Evolutionary conservation across 371 early-diverging fungal species (phyloP).

Genomic region (Nematocida sp.): DNA sequence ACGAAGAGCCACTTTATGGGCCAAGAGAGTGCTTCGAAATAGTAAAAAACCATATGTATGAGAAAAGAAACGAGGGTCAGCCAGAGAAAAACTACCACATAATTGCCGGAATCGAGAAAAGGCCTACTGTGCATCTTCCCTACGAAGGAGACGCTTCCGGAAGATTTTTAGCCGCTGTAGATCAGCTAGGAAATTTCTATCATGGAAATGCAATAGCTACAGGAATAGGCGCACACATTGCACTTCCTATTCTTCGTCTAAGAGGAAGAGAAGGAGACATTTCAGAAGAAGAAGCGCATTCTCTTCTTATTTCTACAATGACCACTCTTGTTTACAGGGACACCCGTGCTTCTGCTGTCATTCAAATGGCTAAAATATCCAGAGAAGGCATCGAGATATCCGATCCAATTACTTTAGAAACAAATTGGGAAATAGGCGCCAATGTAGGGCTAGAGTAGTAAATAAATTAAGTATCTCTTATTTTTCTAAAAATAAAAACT

Average conservation of each 20-base stretch:
- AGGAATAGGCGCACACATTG: constrained; percentile 86
- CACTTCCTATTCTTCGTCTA: constrained; percentile 84
- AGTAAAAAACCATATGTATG: constrained; percentile 76
- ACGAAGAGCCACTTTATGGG: constrained; percentile 46
- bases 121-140: not conserved
- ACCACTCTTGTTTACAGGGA: constrained; percentile 89
- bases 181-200: constrained; percentile 88
- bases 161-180: constrained; percentile 73
- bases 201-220: constrained; percentile 83
- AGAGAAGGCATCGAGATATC: constrained; percentile 21
- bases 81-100: constrained; percentile 89
- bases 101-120: constrained; percentile 75
- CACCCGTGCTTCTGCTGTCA: constrained; percentile 84
- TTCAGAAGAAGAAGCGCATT: constrained; percentile 81
- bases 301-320: constrained; percentile 81
- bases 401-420: constrained; percentile 6
- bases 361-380: constrained; percentile 63
- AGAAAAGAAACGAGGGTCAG: constrained; percentile 78
- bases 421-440: constrained; percentile 30
- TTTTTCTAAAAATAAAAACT: no score
- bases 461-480: no score
- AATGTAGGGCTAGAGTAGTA: no score
- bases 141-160: constrained; percentile 64
- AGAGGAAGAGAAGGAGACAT: constrained; percentile 30
- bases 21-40: constrained; percentile 61